Conservation (phyloP, 2,329 filamentous ascomycete species). For the Daldinia sp. region DNA sequence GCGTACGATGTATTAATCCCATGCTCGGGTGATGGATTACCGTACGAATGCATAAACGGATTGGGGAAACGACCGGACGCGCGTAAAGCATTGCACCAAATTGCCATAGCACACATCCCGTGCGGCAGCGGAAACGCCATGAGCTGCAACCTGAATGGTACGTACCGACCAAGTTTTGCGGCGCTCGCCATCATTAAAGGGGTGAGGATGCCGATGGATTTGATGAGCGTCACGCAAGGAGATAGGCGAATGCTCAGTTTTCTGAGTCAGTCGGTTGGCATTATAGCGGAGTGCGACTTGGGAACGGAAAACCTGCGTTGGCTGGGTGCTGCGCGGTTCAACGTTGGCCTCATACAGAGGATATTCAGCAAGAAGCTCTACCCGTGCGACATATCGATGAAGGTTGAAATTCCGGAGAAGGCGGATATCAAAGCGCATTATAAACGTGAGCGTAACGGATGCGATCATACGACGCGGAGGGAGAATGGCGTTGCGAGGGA, state of each 20-base stretch:
- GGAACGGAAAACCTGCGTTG: constrained; percentile 91
- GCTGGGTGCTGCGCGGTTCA: constrained; percentile 91
- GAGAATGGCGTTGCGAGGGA: constrained; percentile 42
- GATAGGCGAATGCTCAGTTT: constrained; percentile 82
- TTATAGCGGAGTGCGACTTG: constrained; percentile 90
- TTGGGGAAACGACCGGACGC: constrained; percentile 83
- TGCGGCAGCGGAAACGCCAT: constrained; percentile 96
- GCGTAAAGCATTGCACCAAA: constrained; percentile 75
- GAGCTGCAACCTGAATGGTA: constrained; percentile 89
- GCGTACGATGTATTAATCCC: constrained; percentile 87
- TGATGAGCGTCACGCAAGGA: constrained; percentile 89
- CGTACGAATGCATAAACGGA: constrained; percentile 95
- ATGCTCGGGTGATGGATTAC: constrained; percentile 91
- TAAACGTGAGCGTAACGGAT: constrained; percentile 56
- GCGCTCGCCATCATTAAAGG: constrained; percentile 90
- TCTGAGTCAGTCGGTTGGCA: constrained; percentile 88
- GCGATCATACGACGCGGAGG: constrained; percentile 46
- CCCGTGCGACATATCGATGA: constrained; percentile 88
- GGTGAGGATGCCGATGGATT: constrained; percentile 82
- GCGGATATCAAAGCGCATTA: constrained; percentile 79
- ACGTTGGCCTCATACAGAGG: constrained; percentile 82
- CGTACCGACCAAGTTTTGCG: constrained; percentile 78
- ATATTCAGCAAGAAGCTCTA: constrained; percentile 82
- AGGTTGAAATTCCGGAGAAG: constrained; percentile 84
- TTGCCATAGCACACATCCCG: constrained; percentile 88